These are phyloP conservation scores for Leccinum sublutescens DNA, from an alignment of 768 basidiomycete species.

Conservation along the genomic window DNA sequence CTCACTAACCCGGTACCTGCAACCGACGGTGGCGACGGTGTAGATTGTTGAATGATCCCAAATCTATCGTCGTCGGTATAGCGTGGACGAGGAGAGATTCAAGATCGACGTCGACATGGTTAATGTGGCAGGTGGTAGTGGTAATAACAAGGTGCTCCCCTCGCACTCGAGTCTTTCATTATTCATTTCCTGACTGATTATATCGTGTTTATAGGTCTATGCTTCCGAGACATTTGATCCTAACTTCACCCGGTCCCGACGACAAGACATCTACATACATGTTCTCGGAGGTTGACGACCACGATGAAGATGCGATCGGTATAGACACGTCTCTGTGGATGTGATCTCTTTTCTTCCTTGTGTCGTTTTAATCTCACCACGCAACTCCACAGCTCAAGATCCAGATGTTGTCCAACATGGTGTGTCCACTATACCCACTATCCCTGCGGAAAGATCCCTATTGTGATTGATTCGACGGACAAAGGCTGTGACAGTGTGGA, in stretches of 20 bases:
- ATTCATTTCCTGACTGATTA: background rate
- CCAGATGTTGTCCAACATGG: conserved; percentile 8
- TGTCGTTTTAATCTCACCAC: conserved; percentile 11
- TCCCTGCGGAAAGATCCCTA: too few species aligned
- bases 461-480: too few species aligned
- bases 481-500: too few species aligned
- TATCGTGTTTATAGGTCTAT: conserved; percentile 49
- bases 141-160: conserved; percentile 56
- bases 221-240: conserved; percentile 59
- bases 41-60: conserved; percentile 62
- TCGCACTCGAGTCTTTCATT: background rate
- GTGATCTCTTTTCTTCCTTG: conserved; percentile 7
- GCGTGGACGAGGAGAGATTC: conserved; percentile 69
- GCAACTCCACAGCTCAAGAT: conserved; percentile 19
- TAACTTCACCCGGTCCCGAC: conserved; percentile 21
- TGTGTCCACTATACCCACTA: too few species aligned
- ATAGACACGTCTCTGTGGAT: conserved; percentile 24
- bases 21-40: background rate
- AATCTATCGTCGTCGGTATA: conserved; percentile 77
- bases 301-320: conserved; percentile 31
- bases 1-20: background rate
- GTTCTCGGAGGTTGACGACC: conserved; percentile 30
- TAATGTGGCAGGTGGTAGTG: conserved; percentile 50
- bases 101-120: conserved; percentile 58
- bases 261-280: conserved; percentile 9